Base-by-base conservation (phyloP, 768 basidiomycete genomes). In the Phaffia australis region DNA sequence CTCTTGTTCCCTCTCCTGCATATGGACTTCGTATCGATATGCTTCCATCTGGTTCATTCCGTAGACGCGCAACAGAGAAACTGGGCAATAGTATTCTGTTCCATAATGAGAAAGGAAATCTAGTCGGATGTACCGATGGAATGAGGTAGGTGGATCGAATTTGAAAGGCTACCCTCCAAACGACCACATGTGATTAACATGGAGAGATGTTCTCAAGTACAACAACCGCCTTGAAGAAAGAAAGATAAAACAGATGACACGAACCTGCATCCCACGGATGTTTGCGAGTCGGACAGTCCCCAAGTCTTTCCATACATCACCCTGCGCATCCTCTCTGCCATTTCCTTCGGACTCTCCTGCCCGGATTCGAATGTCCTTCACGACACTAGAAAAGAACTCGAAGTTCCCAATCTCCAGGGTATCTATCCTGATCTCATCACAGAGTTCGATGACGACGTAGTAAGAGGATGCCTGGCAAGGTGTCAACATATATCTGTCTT, bases 361-460 rank as follows among this genome's bases (percentile, higher is more conserved):
- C 75, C 87, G 88, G 56, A 98, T 85, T 5, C 82, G 82, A 69
- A 98, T 87, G 64, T 94, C 89, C 76, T 88, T 87, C 79, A 98
- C 93, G 18, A 95, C 88, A 1, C 93, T 92, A 70, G 87, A 89
- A 78, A 97, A 99, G 79, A 97, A 98, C 78, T 99, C 94, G 74
- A 89, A 95, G 74, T 97, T 94, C 66, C 92, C 93, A 21, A 99
- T 79, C 75, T 97, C 92, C 55, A 98, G 85, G 0, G 91, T 94
- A 75, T 98, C 94, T 72, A 98, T 92, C 55, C 89, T 80, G 69
- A 99, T 91, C 75, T 98, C 95, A 70, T 98, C 94, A 78, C 95
- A 99, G 19, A 98, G 83, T 76, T 99, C 95, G 55, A 98, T 86
- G 46, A 95, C 85, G 46, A 98, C 87, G 76, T 85, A 97, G 42